phyloP scores from a whole-genome alignment of 176 grass and related monocot species.

The Sorghum bicolor region DNA sequence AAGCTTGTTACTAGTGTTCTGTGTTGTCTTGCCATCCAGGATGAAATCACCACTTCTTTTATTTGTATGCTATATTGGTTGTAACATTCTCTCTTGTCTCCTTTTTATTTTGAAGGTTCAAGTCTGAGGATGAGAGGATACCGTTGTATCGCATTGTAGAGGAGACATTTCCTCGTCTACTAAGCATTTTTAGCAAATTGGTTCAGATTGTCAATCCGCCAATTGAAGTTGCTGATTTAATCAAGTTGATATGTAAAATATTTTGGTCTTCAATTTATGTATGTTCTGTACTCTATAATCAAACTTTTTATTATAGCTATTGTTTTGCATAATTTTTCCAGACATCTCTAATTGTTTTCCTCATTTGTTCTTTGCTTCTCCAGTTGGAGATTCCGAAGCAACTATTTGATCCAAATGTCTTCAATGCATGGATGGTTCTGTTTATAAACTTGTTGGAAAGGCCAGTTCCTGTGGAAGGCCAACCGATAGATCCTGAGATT shows the following conservation, averaged over 20 bases:
- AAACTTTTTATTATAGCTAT: slow-evolving; percentile 2
- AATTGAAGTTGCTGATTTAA: slow-evolving; percentile 87
- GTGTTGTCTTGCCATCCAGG: neutral
- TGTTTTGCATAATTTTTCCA: neutral
- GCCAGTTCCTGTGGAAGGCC: slow-evolving; percentile 71
- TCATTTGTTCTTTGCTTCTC: slow-evolving; percentile 21
- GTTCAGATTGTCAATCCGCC: slow-evolving; percentile 77
- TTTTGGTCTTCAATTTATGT: slow-evolving; percentile 99
- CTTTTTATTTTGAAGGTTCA: slow-evolving; percentile 68
- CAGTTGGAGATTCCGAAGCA: slow-evolving; percentile 93
- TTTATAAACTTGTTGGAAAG: slow-evolving; percentile 80
- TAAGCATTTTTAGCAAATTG: slow-evolving; percentile 76
- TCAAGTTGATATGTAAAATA: slow-evolving; percentile 98
- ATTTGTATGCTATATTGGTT: neutral
- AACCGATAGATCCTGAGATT: slow-evolving; percentile 65
- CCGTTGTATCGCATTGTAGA: slow-evolving; percentile 81
- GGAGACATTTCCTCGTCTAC: slow-evolving; percentile 75
- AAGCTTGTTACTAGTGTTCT: neutral
- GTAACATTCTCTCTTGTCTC: neutral
- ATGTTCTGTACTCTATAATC: slow-evolving; percentile 36
- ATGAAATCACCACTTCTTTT: neutral
- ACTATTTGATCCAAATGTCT: slow-evolving; percentile 64
- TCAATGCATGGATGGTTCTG: slow-evolving; percentile 89
- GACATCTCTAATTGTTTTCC: neutral
- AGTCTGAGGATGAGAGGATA: slow-evolving; percentile 87